Evolutionary conservation across 305 asterid species (phyloP), one percentile per base, ranked within the genome.

Genomic region (Fraxinus xanthoxyloides): DNA sequence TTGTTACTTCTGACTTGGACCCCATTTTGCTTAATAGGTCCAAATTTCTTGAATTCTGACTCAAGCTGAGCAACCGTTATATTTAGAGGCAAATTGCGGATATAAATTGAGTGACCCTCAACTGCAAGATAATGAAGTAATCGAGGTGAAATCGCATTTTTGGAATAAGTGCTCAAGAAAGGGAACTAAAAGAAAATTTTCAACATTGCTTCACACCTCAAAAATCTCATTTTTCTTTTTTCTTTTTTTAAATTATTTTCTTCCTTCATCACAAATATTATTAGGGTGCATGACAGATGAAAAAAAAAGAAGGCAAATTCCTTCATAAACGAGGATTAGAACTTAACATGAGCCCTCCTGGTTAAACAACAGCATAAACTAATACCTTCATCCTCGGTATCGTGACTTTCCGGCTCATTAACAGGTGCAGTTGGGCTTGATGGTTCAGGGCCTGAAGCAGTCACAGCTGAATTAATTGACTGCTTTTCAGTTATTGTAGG

Each of bases 1-100:
- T 78, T 89, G 75, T 91, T 95, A 80, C 92, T 90, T 84, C 98
- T 87, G 83, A 95, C 98, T 95, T 95, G 98, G 79, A 95, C 87
- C 8, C 98, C 98, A 48, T 90, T 88, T 79, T 74, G 89, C 90
- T 92, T 93, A 76, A 93, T 90, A 70, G 93, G 80, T 75, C 98
- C 98, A 81, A 91, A 93, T 82, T 85, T 92, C 84, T 86, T 88
- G 83, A 95, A 93, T 76, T 88, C 97, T 48, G 85, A 89, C 86
- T 95, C 97, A 84, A 95, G 94, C 86, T 92, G 90, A 79, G 90
- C 78, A 63, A 84, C 88, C 30, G 98, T 92, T 24, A 86, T 88
- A 88, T 90, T 86, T 31, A 89, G 79, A 72, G 98, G 93, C 91
- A 95, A 88, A 85, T 93, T 93, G 80, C 94, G 92, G 72, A 95